Percentiles rank a stretch among this genome's conserved stretches.
Evolutionary conservation across 805 yeast species (phyloP).

Genomic region (Tetrapisispora fleetii): DNA sequence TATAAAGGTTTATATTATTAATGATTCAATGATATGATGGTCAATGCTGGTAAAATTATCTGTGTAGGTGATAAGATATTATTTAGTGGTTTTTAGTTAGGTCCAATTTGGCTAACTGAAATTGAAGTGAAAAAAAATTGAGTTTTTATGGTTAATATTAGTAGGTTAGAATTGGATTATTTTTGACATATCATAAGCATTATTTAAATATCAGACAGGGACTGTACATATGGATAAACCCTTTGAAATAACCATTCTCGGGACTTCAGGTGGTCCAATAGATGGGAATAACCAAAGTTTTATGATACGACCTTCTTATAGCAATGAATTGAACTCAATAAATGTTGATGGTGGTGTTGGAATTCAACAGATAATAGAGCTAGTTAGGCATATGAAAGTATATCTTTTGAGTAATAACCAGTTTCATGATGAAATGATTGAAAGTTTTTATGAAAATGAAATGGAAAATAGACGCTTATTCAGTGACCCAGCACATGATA

Average conservation of each 20-base stretch:
- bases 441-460: constrained; percentile 17
- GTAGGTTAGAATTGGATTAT: too few species aligned
- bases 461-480: constrained; percentile 15
- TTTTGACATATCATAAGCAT: too few species aligned
- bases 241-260: constrained; percentile 59
- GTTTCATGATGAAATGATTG: constrained; percentile 5
- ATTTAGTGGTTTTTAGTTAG: too few species aligned
- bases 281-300: constrained; percentile 62
- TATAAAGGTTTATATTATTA: too few species aligned
- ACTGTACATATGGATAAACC: not conserved
- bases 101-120: too few species aligned
- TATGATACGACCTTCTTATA: constrained; percentile 46
- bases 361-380: constrained; percentile 42
- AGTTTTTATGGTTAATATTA: too few species aligned
- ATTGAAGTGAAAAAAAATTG: too few species aligned
- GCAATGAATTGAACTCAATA: constrained; percentile 32
- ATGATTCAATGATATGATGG: too few species aligned
- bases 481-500: constrained; percentile 5
- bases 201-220: too few species aligned
- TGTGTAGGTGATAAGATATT: too few species aligned
- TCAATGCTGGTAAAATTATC: too few species aligned
- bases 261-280: constrained; percentile 79
- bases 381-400: constrained; percentile 13
- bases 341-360: constrained; percentile 81
- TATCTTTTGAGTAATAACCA: not conserved